Conservation (phyloP, 2,329 filamentous ascomycete genomes). For the Xylaria sp. region DNA sequence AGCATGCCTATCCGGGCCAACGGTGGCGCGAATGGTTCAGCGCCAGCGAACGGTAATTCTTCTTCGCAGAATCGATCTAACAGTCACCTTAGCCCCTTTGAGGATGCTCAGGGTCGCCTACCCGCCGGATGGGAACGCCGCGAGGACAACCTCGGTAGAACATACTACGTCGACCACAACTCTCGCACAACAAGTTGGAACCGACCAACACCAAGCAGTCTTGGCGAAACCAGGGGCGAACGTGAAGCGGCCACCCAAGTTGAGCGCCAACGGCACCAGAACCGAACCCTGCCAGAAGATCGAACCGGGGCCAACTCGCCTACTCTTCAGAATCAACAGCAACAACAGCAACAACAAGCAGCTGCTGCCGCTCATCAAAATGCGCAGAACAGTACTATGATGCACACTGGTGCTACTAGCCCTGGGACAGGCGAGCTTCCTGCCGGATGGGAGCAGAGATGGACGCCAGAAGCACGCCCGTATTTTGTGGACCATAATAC, state of each 20-base stretch:
- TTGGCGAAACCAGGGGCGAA: slow-evolving; percentile 69
- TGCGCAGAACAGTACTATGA: slow-evolving; percentile 64
- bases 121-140: slow-evolving; percentile 93
- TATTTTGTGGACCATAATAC: slow-evolving; percentile 99
- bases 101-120: slow-evolving; percentile 88
- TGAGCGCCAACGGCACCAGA: slow-evolving; percentile 89
- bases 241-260: slow-evolving; percentile 88
- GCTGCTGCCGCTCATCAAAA: slow-evolving; percentile 35
- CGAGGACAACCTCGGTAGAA: slow-evolving; percentile 89
- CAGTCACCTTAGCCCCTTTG: slow-evolving; percentile 78
- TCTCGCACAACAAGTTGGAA: slow-evolving; percentile 96
- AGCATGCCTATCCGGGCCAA: slow-evolving; percentile 43
- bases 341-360: slow-evolving; percentile 45
- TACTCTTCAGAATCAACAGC: slow-evolving; percentile 58
- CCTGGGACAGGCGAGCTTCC: slow-evolving; percentile 92
- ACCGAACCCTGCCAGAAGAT: slow-evolving; percentile 91
- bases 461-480: slow-evolving; percentile 86
- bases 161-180: slow-evolving; percentile 98
- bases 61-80: slow-evolving; percentile 38
- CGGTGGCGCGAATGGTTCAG: slow-evolving; percentile 40
- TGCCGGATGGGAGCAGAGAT: slow-evolving; percentile 91
- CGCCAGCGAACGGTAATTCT: slow-evolving; percentile 35
- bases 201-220: slow-evolving; percentile 73
- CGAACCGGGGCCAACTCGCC: slow-evolving; percentile 90
- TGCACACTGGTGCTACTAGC: slow-evolving; percentile 91